Evolutionary conservation across 1,284 basidiomycete genomes (phyloP), one percentile per base, ranked within the genome.

Genomic region (Garcileccinum viscosum): DNA sequence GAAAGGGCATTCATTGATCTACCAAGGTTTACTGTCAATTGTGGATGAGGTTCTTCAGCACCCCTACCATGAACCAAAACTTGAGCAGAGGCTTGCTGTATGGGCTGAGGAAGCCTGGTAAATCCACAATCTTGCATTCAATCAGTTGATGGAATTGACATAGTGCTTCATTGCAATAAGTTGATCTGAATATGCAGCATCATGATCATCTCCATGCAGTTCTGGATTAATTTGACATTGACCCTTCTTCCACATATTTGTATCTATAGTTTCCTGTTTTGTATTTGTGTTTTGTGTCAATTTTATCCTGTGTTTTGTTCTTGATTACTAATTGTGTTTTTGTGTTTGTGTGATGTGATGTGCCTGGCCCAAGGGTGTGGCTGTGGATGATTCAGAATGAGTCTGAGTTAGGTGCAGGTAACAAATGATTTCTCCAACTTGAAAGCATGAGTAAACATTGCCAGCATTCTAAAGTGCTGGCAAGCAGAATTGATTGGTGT

Each of bases 21-120:
- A 44, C 42, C 12, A 12, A 44, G 42, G 22, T n/a, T 44, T 44
- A 44, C 22, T 44, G 42, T 44, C 42, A n/a, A 44, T 44, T 44
- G 42, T 44, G 42, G 42, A n/a, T 12, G 42, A 44, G 42, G 60
- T 62, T 24, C 35, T 38, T 62, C 22, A 38, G 24, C 38, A 62
- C 24, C 17, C 38, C 7, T 62, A 62, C 38, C 60, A 62, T 30
- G 24, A 37, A 27, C 38, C 60, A 27, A 37, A 37, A 30, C 38
- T 62, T 2, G n/a, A 40, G 35, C n/a, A 22, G 27, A 37, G 40
- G 8, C 37, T n/a, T 19, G 35, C 33, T 15, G 38, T 5, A 5
- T 62, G 60, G 38, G 60, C 22, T 8, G 27, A 62, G 60, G 60
- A 38, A 62, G 59, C 59, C 59, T 60, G 59, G 59, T 60, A 60